These are phyloP conservation scores for Albugo laibachii DNA, from an alignment of 352 stramenopile species.

Conservation along the genomic window DNA sequence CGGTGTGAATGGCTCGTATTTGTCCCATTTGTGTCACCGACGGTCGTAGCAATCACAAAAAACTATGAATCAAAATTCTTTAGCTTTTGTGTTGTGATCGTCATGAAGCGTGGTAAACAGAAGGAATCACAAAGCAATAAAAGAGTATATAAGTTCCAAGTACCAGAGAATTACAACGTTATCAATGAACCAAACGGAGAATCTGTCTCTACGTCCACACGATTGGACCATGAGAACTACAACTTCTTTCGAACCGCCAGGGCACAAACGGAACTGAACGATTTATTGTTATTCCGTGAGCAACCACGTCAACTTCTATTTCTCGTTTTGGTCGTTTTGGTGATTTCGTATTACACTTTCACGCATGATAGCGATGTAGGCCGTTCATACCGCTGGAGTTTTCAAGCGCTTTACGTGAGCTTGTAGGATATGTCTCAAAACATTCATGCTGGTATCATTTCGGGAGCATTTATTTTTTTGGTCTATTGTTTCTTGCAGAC, in stretches of 20 bases:
- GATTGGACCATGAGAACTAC: neutral
- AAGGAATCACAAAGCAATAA: too few relatives aligned
- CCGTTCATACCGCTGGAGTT: neutral
- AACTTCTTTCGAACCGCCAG: slow-evolving; percentile 46
- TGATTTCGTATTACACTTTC: slow-evolving; percentile 69
- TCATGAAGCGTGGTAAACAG: too few relatives aligned
- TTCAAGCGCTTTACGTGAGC: neutral
- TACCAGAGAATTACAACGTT: neutral
- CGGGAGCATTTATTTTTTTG: slow-evolving; percentile 59
- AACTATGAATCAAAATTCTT: too few relatives aligned
- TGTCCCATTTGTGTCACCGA: too few relatives aligned
- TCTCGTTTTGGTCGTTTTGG: slow-evolving; percentile 24
- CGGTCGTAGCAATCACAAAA: too few relatives aligned
- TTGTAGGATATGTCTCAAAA: slow-evolving; percentile 34
- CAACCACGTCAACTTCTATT: slow-evolving; percentile 63
- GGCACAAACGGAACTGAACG: slow-evolving; percentile 25
- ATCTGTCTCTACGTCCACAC: neutral
- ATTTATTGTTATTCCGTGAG: slow-evolving; percentile 54
- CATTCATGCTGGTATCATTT: slow-evolving; percentile 32
- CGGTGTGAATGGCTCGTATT: too few relatives aligned
- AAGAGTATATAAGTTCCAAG: too few relatives aligned
- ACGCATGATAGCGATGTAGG: slow-evolving; percentile 44
- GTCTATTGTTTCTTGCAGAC: slow-evolving; percentile 76
- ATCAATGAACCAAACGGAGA: neutral
- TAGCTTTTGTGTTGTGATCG: too few relatives aligned